These are phyloP conservation scores for Lachnum nothofagi DNA, from an alignment of 2,329 filamentous ascomycete species.

Conservation along the genomic window DNA sequence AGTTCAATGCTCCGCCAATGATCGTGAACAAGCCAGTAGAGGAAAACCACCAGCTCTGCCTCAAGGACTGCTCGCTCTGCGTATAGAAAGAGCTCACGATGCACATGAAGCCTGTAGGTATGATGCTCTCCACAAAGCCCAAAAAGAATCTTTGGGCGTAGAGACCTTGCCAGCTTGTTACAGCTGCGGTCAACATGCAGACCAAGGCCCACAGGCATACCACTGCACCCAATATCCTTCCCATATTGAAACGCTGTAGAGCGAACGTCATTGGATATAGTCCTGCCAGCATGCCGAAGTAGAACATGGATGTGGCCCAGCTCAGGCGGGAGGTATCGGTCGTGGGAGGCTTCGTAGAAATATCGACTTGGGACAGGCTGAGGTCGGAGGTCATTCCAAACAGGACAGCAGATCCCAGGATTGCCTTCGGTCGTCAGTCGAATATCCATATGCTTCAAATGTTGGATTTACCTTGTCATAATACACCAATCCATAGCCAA, in stretches of 20 bases:
- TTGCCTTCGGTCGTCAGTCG: conserved; percentile 45
- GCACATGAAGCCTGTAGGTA: conserved; percentile 63
- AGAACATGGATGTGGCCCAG: conserved; percentile 76
- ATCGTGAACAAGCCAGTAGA: conserved; percentile 51
- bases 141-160: conserved; percentile 63
- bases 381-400: conserved; percentile 74
- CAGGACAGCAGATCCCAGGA: conserved; percentile 65
- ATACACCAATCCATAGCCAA: conserved; percentile 63
- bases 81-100: conserved; percentile 60
- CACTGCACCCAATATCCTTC: conserved; percentile 57
- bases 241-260: conserved; percentile 62
- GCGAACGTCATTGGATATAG: conserved; percentile 69
- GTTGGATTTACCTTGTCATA: conserved; percentile 54
- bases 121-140: conserved; percentile 56
- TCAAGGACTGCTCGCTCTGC: conserved; percentile 57
- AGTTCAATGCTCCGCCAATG: conserved; percentile 59
- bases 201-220: conserved; percentile 62
- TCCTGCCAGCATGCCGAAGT: conserved; percentile 72
- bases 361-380: conserved; percentile 49
- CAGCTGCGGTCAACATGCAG: conserved; percentile 64
- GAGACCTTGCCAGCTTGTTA: conserved; percentile 58
- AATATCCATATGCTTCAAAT: neutral
- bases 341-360: conserved; percentile 45
- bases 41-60: conserved; percentile 65
- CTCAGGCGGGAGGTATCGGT: conserved; percentile 63